phyloP scores from a whole-genome alignment of 208 protist genomes.

The Acanthamoeba lenticulata region DNA sequence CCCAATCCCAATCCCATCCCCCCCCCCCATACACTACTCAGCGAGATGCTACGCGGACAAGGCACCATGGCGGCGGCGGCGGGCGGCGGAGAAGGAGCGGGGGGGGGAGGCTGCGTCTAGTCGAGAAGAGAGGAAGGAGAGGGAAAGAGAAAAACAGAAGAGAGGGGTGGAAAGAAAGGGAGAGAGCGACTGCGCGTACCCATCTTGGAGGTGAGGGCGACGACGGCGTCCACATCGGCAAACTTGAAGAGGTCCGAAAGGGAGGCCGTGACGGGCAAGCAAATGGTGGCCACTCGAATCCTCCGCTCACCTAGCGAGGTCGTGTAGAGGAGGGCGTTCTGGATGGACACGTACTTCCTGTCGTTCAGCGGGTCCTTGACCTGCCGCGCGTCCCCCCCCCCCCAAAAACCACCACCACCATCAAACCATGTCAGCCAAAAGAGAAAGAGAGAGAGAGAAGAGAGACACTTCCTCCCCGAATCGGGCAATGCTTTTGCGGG shows the following conservation, averaged over 20 bases:
- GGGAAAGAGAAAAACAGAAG: background rate
- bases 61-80: too few relatives aligned
- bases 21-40: too few relatives aligned
- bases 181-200: background rate
- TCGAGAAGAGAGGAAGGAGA: background rate
- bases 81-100: too few relatives aligned
- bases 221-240: conserved; percentile 78
- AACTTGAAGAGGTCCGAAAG: conserved; percentile 75
- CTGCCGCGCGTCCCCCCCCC: background rate
- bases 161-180: background rate
- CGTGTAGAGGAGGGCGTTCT: conserved; percentile 89
- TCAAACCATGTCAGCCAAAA: too few relatives aligned
- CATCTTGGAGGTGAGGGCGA: conserved; percentile 81
- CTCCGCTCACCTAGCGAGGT: conserved; percentile 85
- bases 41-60: too few relatives aligned
- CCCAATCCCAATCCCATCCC: too few relatives aligned
- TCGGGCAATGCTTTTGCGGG: background rate
- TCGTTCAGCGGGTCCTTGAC: conserved; percentile 47
- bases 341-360: conserved; percentile 79
- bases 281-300: conserved; percentile 87
- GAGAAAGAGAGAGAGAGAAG: too few relatives aligned
- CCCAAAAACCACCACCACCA: too few relatives aligned
- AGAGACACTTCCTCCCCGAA: too few relatives aligned
- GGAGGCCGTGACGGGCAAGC: conserved; percentile 79
- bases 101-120: background rate